phyloP scores from a whole-genome alignment of 257 asterid species.

The Nicotiana tabacum region DNA sequence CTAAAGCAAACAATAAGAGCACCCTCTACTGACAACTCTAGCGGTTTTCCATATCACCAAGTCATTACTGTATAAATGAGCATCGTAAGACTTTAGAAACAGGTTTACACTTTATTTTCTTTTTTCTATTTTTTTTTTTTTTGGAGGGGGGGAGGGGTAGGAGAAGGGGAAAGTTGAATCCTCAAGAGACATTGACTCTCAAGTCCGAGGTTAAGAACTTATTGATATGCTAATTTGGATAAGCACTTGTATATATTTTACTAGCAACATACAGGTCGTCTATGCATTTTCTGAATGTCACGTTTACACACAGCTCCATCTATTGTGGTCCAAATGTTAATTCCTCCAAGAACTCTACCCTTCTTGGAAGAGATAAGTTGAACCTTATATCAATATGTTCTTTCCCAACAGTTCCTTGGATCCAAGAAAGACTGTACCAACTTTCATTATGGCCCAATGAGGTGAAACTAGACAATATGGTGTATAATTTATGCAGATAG shows the following conservation, averaged over 20 bases:
- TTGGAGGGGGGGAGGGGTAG: neutral
- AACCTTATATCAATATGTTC: neutral
- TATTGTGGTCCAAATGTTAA: neutral
- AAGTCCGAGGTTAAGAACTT: neutral
- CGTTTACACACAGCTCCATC: neutral
- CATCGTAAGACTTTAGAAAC: neutral
- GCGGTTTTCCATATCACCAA: neutral
- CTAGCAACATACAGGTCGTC: neutral
- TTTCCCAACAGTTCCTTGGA: neutral
- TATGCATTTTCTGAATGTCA: neutral
- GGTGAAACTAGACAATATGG: neutral
- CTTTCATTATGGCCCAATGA: neutral
- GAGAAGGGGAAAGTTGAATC: neutral
- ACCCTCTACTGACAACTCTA: neutral
- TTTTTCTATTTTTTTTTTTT: neutral
- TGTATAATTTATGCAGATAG: neutral
- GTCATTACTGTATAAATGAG: neutral
- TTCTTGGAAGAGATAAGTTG: neutral
- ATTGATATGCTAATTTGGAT: neutral
- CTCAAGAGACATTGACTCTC: neutral
- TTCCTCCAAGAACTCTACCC: neutral
- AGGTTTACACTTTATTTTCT: too few species aligned
- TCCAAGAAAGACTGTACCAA: neutral
- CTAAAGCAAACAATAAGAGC: neutral
- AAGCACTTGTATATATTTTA: neutral